Percentiles rank a stretch among this genome's conserved stretches.
phyloP scores from a whole-genome alignment of 2,329 filamentous ascomycete genomes.

The Diaporthe australafricana region DNA sequence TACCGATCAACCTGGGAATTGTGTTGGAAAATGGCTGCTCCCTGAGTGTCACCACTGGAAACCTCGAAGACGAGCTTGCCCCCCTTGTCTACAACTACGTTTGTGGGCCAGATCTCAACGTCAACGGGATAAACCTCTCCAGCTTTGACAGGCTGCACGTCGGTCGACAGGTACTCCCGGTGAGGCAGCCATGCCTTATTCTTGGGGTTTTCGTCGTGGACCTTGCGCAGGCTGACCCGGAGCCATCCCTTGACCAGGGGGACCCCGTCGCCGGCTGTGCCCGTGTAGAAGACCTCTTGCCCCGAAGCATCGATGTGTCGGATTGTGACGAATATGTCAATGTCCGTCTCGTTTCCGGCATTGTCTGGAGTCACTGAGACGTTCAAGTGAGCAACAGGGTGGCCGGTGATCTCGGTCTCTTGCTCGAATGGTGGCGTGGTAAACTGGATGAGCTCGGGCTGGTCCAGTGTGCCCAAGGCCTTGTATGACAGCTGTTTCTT shows the following conservation, averaged over 20 bases:
- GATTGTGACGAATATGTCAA: slow-evolving; percentile 73
- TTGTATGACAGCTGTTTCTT: slow-evolving; percentile 64
- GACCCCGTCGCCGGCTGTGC: slow-evolving; percentile 72
- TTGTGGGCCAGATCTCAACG: slow-evolving; percentile 74
- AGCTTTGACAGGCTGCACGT: slow-evolving; percentile 64
- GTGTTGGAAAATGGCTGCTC: slow-evolving; percentile 68
- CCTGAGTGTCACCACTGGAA: slow-evolving; percentile 68
- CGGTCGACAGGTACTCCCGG: slow-evolving; percentile 68
- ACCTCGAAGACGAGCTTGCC: slow-evolving; percentile 67
- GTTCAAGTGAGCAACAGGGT: slow-evolving; percentile 72
- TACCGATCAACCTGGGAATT: slow-evolving; percentile 60
- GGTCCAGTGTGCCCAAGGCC: slow-evolving; percentile 67
- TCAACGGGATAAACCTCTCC: slow-evolving; percentile 70
- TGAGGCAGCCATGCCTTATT: slow-evolving; percentile 67
- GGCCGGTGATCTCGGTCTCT: slow-evolving; percentile 78
- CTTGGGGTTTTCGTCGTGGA: slow-evolving; percentile 60
- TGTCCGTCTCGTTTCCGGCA: slow-evolving; percentile 57
- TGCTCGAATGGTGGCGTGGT: slow-evolving; percentile 65
- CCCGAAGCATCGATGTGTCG: slow-evolving; percentile 66
- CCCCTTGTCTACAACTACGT: slow-evolving; percentile 63
- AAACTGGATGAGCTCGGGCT: slow-evolving; percentile 68
- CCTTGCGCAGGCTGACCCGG: slow-evolving; percentile 66
- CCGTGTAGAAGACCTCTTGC: slow-evolving; percentile 72
- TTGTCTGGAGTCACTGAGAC: slow-evolving; percentile 70
- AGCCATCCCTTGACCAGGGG: slow-evolving; percentile 75